Evolutionary conservation across 1,284 basidiomycete species (phyloP), one percentile per base, ranked within the genome.

Genomic region (Phellopilus nigrolimitatus): DNA sequence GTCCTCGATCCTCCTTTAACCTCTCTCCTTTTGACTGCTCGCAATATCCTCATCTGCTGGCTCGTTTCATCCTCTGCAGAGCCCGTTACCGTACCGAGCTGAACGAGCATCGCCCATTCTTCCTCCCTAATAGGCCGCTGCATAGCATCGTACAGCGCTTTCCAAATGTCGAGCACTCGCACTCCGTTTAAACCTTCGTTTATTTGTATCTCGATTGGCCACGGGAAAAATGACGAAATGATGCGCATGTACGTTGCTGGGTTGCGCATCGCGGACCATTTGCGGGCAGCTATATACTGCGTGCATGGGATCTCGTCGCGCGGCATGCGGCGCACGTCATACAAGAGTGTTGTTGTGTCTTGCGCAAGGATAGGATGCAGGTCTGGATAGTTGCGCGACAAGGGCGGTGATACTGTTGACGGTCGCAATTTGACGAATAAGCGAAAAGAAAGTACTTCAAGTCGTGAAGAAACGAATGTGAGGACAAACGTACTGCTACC

Each of bases 201-300:
- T 8, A 30, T 65, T 13, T 66, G 63, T 51, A 84, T 72, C 21
- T 81, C 75, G 55, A 82, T 70, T 2, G 71, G 59, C 81, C 81
- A 84, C 0, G 80, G 82, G 60, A 83, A 82, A 3, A 69, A 61
- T 53, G 74, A 75, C 25, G 74, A 80, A 50, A 82, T 68, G 28
- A 84, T 67, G 9, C 74, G 73, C 41, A 81, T 61, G 47, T 68
- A 55, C 8, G 61, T 60, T 15, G 63, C 66, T 9, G 63, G 56
- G 15, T 62, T 60, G 12, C 68, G 62, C 21, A 71, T 65, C 0
- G 71, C 79, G 21, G 61, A 62, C 13, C 65, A 52, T 27, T 60
- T 56, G 1, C 68, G 66, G 43, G 70, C 62, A 3, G 68, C 56
- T 40, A 71, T 66, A 63, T 71, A 79, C 0, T 68, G 72, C 22